Evolutionary conservation across 2,329 filamentous ascomycete genomes (phyloP), one percentile per base, ranked within the genome.

Genomic region (Cercospora brassicicola): DNA sequence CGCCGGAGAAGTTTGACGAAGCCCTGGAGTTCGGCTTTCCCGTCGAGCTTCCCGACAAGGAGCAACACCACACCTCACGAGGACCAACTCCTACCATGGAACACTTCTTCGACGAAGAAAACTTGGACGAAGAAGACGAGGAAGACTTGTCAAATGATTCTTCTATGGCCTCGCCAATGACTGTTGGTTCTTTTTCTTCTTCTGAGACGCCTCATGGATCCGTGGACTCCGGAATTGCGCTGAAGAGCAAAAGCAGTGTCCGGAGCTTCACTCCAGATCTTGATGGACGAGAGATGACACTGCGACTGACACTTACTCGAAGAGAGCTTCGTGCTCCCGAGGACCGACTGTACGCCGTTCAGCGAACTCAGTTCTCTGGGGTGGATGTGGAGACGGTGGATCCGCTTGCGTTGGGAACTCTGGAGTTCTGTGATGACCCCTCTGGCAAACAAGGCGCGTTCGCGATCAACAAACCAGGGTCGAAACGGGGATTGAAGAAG

Each of bases 1-100:
- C 93, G 1, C 91, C 94, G 0, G 92, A 96, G 73, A 97, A 96
- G 77, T 98, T 98, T 74, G 94, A 98, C 77, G 94, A 98, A 80
- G 93, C 92, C 1, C 87, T 98, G 62, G 92, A 96, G 77, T 97
- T 96, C 79, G 94, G 94, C 0, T 98, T 97, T 74, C 93, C 93
- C 5, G 57, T 61, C 10, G 64, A 70, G 18, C 61, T 45, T 31
- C 48, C 53, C 30, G 59, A 56, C 20, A 62, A 57, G 57, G 15
- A 60, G 11, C 9, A 15, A 48, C 51, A 48, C 20, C 59, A 61
- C 36, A 26, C 6, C 13, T 23, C 36, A 23, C 59, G 33, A 18
- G 36, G 33, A 1, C 33, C 59, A 7, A 15, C n/a, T 10, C 23
- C 59, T 15, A 36, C n/a, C 7, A 23, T 57, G 53, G 30, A 57